Evolutionary conservation across 441 rosid genomes (phyloP).

Genomic region (Erodium moschatum): DNA sequence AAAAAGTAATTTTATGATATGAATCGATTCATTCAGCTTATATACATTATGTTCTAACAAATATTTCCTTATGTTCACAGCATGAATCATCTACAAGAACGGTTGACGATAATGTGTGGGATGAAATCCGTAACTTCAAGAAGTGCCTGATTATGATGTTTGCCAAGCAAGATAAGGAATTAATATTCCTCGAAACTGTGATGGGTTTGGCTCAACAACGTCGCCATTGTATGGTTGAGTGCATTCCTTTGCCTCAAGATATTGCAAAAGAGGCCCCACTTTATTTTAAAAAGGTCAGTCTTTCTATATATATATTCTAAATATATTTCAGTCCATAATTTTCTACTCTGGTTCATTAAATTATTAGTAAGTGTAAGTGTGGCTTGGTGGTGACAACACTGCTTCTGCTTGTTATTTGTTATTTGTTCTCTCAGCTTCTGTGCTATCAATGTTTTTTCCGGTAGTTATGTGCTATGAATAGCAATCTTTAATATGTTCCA

Average conservation of each 20-base stretch:
- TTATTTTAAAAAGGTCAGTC: constrained; percentile 62
- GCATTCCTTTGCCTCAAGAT: constrained; percentile 61
- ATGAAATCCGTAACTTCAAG: constrained; percentile 83
- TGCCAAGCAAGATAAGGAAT: constrained; percentile 70
- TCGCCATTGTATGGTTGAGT: constrained; percentile 75
- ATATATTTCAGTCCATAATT: constrained; percentile 6
- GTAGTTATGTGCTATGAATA: background rate
- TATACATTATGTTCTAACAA: background rate
- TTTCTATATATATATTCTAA: background rate
- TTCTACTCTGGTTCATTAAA: constrained; percentile 7
- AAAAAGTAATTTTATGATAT: background rate
- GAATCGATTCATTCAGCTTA: background rate
- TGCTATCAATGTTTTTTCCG: no score
- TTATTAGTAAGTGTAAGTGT: background rate
- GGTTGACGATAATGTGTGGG: constrained; percentile 69
- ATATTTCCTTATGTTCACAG: constrained; percentile 28
- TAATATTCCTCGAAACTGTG: constrained; percentile 79
- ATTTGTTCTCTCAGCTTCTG: background rate
- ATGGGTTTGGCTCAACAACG: constrained; percentile 71
- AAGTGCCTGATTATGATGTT: constrained; percentile 90
- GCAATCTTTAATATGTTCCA: background rate
- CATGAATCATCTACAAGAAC: constrained; percentile 71
- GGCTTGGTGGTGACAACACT: background rate
- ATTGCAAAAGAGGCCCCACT: constrained; percentile 70
- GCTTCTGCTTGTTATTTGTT: background rate